Evolutionary conservation across 169 alveolate species (phyloP).

Genomic region (Eimeria maxima): DNA sequence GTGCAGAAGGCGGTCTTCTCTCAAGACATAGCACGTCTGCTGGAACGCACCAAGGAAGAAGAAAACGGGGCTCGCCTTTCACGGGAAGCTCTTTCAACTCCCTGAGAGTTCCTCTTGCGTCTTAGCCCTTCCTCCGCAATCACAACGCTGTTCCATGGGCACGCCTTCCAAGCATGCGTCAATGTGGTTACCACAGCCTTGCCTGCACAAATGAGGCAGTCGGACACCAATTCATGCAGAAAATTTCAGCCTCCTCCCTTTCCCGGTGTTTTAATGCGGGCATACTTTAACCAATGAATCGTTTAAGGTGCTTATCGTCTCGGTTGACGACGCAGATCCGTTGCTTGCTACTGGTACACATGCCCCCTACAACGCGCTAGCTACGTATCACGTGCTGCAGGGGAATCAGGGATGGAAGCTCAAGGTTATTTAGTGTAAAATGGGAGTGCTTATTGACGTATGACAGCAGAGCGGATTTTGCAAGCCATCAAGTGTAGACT

Average conservation of each 20-base stretch:
- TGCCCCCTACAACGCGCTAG: background rate
- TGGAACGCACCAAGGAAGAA: background rate
- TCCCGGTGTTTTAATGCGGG: background rate
- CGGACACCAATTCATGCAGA: background rate
- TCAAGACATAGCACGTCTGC: too few relatives aligned
- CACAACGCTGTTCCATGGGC: constrained; percentile 22
- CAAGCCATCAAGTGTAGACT: background rate
- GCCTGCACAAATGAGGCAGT: background rate
- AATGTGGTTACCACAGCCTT: constrained; percentile 40
- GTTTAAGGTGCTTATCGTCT: background rate
- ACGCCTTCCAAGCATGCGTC: constrained; percentile 31
- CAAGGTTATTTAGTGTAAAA: background rate
- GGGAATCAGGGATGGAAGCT: background rate
- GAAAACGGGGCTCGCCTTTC: background rate
- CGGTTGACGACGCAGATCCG: background rate
- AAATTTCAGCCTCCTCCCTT: background rate
- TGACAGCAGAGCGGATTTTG: background rate
- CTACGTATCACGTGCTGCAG: background rate
- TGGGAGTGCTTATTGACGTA: background rate
- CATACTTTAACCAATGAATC: background rate
- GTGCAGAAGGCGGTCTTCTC: background rate
- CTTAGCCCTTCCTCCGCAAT: constrained; percentile 35
- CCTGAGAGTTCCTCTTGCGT: constrained; percentile 21
- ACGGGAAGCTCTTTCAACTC: background rate
- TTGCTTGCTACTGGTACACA: too few relatives aligned